These are phyloP conservation scores for Helichrysum umbraculigerum DNA, from an alignment of 129 eudicot species.

Conservation along the genomic window DNA sequence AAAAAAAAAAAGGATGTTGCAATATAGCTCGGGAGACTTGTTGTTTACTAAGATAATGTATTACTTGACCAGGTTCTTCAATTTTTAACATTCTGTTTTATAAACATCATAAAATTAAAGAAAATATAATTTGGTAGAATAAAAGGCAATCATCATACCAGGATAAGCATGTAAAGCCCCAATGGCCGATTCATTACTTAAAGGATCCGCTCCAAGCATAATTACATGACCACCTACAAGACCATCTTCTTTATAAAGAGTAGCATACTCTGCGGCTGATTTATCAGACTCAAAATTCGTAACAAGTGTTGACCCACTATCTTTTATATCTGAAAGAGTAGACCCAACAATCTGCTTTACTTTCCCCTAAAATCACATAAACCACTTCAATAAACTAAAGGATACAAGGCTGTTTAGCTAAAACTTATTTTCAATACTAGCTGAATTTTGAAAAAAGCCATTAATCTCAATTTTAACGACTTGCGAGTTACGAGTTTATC, in stretches of 20 bases:
- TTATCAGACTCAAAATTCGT: constrained; percentile 92
- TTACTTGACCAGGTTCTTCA: not conserved
- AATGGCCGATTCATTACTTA: constrained; percentile 79
- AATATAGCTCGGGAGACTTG: not conserved
- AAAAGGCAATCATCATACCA: constrained; percentile 42
- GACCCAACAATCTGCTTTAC: constrained; percentile 99
- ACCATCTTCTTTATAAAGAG: constrained; percentile 74
- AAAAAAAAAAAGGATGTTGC: not conserved
- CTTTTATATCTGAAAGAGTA: constrained; percentile 76
- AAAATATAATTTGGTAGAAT: not conserved
- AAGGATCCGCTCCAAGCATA: constrained; percentile 97
- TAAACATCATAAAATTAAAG: not conserved
- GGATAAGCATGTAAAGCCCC: constrained; percentile 94
- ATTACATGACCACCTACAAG: constrained; percentile 95
- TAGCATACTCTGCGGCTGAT: constrained; percentile 86
- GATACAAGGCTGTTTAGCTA: not conserved
- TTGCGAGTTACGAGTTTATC: not conserved
- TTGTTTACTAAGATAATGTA: not conserved
- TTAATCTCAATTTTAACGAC: not conserved
- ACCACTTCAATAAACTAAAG: not conserved
- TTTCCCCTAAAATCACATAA: constrained; percentile 60
- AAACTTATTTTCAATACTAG: not conserved
- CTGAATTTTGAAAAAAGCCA: not conserved
- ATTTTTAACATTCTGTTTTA: not conserved
- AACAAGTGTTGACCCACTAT: constrained; percentile 53